phyloP scores from a whole-genome alignment of 2,329 filamentous ascomycete genomes.

The Aspergillus cejpii region DNA sequence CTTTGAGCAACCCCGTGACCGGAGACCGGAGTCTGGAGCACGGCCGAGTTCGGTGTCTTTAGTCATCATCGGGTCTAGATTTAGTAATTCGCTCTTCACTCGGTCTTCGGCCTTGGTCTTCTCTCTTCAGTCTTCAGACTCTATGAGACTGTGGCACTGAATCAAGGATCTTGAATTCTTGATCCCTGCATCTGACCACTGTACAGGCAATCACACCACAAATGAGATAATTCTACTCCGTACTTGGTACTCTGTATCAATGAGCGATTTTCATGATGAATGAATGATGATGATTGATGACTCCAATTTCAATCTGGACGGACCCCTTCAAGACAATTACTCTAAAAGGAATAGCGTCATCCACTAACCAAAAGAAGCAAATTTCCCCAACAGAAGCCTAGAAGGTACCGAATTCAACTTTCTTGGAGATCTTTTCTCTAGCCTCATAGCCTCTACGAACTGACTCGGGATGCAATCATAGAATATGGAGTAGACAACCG shows the following conservation, averaged over 20 bases:
- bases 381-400: neutral
- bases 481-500: too few relatives aligned
- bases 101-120: neutral
- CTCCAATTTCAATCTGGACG: conserved; percentile 5
- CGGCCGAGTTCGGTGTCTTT: conserved; percentile 13
- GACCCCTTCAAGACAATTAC: conserved; percentile 1
- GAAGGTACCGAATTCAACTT: neutral
- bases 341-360: conserved; percentile 7
- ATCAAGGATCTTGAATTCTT: too few relatives aligned
- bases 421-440: too few relatives aligned
- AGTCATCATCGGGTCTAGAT: conserved; percentile 3
- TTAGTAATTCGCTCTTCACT: neutral
- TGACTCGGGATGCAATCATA: too few relatives aligned
- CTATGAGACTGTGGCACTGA: too few relatives aligned
- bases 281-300: neutral
- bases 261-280: neutral
- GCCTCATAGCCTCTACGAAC: too few relatives aligned
- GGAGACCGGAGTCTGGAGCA: conserved; percentile 11
- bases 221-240: too few relatives aligned
- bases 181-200: too few relatives aligned
- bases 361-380: conserved; percentile 16
- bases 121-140: too few relatives aligned
- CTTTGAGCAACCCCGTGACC: too few relatives aligned
- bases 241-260: too few relatives aligned
- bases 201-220: too few relatives aligned